These are phyloP conservation scores for Microbotryum scabiosae DNA, from an alignment of 1,284 basidiomycete genomes.

Conservation along the genomic window DNA sequence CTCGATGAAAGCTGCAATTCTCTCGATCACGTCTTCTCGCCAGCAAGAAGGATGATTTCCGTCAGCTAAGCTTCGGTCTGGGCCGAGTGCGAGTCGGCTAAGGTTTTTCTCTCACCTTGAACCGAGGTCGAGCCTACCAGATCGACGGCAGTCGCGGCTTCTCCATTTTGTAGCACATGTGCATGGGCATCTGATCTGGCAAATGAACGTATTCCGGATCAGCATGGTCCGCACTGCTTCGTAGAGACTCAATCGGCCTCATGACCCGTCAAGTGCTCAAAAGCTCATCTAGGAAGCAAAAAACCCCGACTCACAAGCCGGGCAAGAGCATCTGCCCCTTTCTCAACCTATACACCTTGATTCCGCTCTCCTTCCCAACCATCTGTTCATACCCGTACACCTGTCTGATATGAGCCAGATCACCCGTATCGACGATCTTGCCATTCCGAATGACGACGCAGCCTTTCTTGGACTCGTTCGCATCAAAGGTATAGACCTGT, in stretches of 20 bases:
- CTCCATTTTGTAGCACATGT: conserved; percentile 62
- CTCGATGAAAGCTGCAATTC: conserved; percentile 56
- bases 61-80: too few species aligned
- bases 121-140: conserved; percentile 55
- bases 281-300: not conserved
- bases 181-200: conserved; percentile 59
- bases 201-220: not conserved
- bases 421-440: conserved; percentile 3
- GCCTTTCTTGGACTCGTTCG: conserved; percentile 1
- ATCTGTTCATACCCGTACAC: conserved; percentile 23
- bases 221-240: too few species aligned
- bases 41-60: not conserved
- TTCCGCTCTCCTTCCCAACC: conserved; percentile 2
- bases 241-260: too few species aligned
- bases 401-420: conserved; percentile 5
- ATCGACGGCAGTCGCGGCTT: conserved; percentile 51
- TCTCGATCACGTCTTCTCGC: conserved; percentile 52
- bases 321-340: conserved; percentile 15
- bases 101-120: conserved; percentile 44
- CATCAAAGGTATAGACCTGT: not conserved
- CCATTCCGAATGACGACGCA: conserved; percentile 24
- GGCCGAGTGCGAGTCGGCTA: not conserved
- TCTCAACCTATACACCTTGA: conserved; percentile 13
- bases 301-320: conserved; percentile 3
- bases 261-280: too few species aligned